Evolutionary conservation across 2,329 filamentous ascomycete genomes (phyloP).

Genomic region (Trichoderma hamatum): DNA sequence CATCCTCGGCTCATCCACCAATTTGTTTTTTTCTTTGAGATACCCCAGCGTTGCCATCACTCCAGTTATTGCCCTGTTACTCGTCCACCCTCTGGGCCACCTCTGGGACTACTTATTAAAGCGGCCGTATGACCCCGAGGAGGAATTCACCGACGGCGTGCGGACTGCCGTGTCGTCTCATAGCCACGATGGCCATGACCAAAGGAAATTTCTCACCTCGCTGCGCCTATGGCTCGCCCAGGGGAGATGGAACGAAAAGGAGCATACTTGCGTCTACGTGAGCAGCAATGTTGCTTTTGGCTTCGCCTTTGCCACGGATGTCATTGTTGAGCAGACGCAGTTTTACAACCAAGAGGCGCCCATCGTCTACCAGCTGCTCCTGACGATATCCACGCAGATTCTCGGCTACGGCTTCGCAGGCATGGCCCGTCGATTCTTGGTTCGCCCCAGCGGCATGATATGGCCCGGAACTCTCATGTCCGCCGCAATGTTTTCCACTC

Average conservation of each 20-base stretch:
- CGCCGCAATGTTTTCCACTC: constrained; percentile 83
- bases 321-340: constrained; percentile 86
- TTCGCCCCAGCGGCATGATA: constrained; percentile 85
- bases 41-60: constrained; percentile 91
- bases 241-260: constrained; percentile 84
- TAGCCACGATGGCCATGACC: background rate
- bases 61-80: constrained; percentile 81
- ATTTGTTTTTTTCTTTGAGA: constrained; percentile 85
- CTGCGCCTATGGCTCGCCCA: constrained; percentile 76
- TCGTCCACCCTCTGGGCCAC: constrained; percentile 81
- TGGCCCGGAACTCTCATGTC: constrained; percentile 90
- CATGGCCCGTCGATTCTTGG: constrained; percentile 76
- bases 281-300: constrained; percentile 89
- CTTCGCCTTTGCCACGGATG: constrained; percentile 86
- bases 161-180: constrained; percentile 32
- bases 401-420: constrained; percentile 86
- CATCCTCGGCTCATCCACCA: constrained; percentile 78
- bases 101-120: constrained; percentile 77
- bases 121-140: constrained; percentile 55
- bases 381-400: constrained; percentile 85
- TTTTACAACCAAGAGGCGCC: constrained; percentile 84
- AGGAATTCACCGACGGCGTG: constrained; percentile 56
- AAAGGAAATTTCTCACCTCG: background rate
- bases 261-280: constrained; percentile 86
- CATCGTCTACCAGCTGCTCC: constrained; percentile 76